phyloP scores from a whole-genome alignment of 352 stramenopile genomes.

The Pythium vanterpoolii region DNA sequence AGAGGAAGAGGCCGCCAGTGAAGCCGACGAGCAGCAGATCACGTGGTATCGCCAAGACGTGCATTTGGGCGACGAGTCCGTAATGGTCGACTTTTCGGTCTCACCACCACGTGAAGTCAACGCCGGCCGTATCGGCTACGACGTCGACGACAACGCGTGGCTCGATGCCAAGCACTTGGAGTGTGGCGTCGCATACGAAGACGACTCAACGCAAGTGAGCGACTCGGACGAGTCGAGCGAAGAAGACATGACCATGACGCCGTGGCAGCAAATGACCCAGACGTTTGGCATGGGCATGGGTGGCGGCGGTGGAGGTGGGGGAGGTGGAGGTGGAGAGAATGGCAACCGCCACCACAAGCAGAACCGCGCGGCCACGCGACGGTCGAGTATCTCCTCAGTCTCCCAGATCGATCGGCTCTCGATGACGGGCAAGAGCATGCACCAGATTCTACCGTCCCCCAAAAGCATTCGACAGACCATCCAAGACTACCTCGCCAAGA shows the following conservation, averaged over 20 bases:
- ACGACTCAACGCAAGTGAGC: conserved; percentile 82
- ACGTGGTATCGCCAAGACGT: conserved; percentile 28
- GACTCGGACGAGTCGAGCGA: conserved; percentile 77
- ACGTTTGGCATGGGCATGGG: conserved; percentile 70
- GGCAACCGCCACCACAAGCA: conserved; percentile 10
- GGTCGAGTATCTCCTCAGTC: conserved; percentile 61
- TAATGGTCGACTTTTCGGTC: conserved; percentile 35
- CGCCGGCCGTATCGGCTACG: conserved; percentile 18
- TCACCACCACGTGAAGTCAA: conserved; percentile 25
- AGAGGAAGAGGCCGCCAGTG: background rate
- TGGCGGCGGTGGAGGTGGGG: conserved; percentile 33
- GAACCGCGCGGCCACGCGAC: conserved; percentile 31
- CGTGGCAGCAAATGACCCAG: conserved; percentile 84
- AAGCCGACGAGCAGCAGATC: conserved; percentile 8
- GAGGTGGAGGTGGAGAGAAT: conserved; percentile 30
- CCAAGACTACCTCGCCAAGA: conserved; percentile 54
- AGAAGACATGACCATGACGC: conserved; percentile 74
- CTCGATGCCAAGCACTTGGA: conserved; percentile 69
- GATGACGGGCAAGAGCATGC: conserved; percentile 47
- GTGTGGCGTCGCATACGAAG: conserved; percentile 66
- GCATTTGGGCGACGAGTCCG: conserved; percentile 25
- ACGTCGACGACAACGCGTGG: conserved; percentile 30
- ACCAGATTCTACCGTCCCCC: conserved; percentile 41
- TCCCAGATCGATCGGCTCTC: conserved; percentile 63
- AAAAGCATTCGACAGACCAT: conserved; percentile 64